phyloP scores from a whole-genome alignment of 2,329 filamentous ascomycete genomes.

The Cytospora paraplurivora region DNA sequence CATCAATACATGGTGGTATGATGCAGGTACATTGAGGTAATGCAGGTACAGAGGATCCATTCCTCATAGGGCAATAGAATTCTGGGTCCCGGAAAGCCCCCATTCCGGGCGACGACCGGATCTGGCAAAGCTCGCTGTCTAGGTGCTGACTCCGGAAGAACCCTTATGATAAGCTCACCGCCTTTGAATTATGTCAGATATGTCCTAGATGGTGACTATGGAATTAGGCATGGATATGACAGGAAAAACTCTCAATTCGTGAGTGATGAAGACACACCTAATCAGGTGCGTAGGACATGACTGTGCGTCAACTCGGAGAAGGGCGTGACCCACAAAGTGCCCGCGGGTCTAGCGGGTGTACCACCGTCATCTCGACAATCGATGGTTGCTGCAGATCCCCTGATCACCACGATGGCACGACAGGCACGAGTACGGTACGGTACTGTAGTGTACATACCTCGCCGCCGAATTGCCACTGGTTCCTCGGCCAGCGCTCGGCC shows the following conservation, averaged over 20 bases:
- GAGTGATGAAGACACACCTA: too few relatives aligned
- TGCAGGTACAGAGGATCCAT: conserved; percentile 15
- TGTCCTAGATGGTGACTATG: neutral
- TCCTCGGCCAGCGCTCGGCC: neutral
- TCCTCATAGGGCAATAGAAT: conserved; percentile 12
- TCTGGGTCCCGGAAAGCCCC: conserved; percentile 17
- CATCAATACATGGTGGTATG: neutral
- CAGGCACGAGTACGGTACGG: too few relatives aligned
- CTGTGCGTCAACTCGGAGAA: too few relatives aligned
- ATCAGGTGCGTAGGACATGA: neutral
- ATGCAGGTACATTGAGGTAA: conserved; percentile 11
- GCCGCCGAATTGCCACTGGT: neutral
- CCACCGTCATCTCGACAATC: neutral
- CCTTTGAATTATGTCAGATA: neutral
- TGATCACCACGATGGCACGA: too few relatives aligned
- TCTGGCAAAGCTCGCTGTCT: conserved; percentile 9
- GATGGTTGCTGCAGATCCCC: neutral
- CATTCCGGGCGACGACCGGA: conserved; percentile 15
- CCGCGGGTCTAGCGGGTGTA: too few relatives aligned
- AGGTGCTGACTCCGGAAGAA: neutral
- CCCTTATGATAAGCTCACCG: neutral
- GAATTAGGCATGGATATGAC: neutral
- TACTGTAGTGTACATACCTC: conserved; percentile 1
- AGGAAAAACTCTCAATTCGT: neutral
- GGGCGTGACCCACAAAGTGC: neutral